phyloP scores from a whole-genome alignment of 2,329 filamentous ascomycete genomes.

The Colletotrichum cereale region DNA sequence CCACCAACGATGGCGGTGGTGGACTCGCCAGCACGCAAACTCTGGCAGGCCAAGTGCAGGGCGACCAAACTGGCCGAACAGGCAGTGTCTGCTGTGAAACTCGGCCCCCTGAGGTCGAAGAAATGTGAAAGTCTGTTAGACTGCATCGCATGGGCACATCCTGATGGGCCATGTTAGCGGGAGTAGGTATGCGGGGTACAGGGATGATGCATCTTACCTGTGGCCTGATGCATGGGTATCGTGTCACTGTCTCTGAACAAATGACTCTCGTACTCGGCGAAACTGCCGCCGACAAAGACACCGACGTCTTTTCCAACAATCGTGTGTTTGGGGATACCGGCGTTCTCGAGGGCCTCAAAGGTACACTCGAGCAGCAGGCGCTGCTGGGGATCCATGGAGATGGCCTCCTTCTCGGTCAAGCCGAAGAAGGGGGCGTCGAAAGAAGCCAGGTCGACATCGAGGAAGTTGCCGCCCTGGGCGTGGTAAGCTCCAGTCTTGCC shows the following conservation, averaged over 20 bases:
- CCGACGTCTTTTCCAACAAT: constrained; percentile 62
- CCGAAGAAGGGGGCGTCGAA: constrained; percentile 68
- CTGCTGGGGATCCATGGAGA: constrained; percentile 68
- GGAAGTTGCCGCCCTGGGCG: constrained; percentile 53
- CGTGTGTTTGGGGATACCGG: constrained; percentile 61
- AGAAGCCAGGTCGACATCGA: constrained; percentile 59
- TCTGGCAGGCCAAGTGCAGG: constrained; percentile 63
- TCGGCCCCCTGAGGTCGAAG: constrained; percentile 67
- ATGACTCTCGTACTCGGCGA: constrained; percentile 62
- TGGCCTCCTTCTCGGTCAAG: constrained; percentile 63
- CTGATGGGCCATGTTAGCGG: constrained; percentile 46
- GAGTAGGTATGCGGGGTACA: background rate
- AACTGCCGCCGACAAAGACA: constrained; percentile 62
- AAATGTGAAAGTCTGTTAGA: constrained; percentile 68
- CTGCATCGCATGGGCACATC: constrained; percentile 63
- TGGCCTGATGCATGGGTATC: constrained; percentile 65
- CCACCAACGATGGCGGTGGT: constrained; percentile 61
- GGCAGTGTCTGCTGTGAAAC: constrained; percentile 64
- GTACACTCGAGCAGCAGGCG: constrained; percentile 65
- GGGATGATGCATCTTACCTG: constrained; percentile 51
- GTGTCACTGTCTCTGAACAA: constrained; percentile 59
- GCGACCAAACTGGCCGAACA: constrained; percentile 65
- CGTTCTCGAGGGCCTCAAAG: constrained; percentile 67
- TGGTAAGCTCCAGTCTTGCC: constrained; percentile 53
- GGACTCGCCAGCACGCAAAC: constrained; percentile 60